Conservation (phyloP, 2,329 filamentous ascomycete species). For the Pseudogymnoascus sp. region DNA sequence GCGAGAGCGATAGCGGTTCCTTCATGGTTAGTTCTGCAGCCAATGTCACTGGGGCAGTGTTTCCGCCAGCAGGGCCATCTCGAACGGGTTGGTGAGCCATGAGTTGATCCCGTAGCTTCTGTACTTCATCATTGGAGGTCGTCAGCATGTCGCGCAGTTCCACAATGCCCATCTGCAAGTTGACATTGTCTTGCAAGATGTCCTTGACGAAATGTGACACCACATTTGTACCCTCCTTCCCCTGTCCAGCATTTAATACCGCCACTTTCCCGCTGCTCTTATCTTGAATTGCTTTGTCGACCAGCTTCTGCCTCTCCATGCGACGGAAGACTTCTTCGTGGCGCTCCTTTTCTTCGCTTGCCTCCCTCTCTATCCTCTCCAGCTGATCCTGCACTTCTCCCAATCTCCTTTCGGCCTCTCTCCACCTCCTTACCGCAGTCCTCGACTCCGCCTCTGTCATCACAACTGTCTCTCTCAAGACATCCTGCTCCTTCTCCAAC, state of each 20-base stretch:
- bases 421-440: constrained; percentile 74
- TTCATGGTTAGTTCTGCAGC: constrained; percentile 61
- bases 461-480: constrained; percentile 59
- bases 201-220: constrained; percentile 97
- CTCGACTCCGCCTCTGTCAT: constrained; percentile 66
- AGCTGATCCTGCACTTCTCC: constrained; percentile 76
- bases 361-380: constrained; percentile 79
- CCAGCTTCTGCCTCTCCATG: constrained; percentile 73
- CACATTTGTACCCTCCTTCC: constrained; percentile 55
- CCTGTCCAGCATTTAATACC: constrained; percentile 52
- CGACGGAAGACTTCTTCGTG: constrained; percentile 74
- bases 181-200: constrained; percentile 90
- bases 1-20: constrained; percentile 39
- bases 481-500: constrained; percentile 73
- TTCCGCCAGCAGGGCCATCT: constrained; percentile 28
- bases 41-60: constrained; percentile 45
- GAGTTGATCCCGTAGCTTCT: constrained; percentile 74
- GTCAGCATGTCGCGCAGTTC: constrained; percentile 86
- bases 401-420: constrained; percentile 72
- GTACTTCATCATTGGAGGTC: constrained; percentile 90
- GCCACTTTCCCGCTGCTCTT: constrained; percentile 58
- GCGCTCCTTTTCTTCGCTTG: constrained; percentile 68
- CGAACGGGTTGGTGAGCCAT: constrained; percentile 65
- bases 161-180: constrained; percentile 81
- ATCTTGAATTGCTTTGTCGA: constrained; percentile 73